These are phyloP conservation scores for Aspergillus costaricaensis DNA, from an alignment of 2,329 filamentous ascomycete species.

Conservation along the genomic window DNA sequence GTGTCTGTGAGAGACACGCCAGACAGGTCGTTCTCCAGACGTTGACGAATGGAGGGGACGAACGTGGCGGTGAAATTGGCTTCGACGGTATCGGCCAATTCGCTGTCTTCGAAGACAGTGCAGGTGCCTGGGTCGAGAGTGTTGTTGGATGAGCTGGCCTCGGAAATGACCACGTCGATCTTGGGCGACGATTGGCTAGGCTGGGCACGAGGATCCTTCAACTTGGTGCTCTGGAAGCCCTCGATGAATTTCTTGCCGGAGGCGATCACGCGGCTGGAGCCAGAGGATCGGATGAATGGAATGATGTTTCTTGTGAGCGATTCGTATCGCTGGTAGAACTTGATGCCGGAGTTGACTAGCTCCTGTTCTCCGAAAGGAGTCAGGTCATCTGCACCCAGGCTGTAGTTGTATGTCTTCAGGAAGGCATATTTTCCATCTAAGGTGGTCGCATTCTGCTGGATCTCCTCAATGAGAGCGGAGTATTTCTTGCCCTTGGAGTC, in stretches of 20 bases:
- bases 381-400: slow-evolving; percentile 68
- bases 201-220: slow-evolving; percentile 41
- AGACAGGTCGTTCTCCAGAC: slow-evolving; percentile 68
- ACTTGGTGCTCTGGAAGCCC: slow-evolving; percentile 67
- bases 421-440: slow-evolving; percentile 70
- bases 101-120: slow-evolving; percentile 66
- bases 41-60: slow-evolving; percentile 64
- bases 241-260: slow-evolving; percentile 75
- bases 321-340: slow-evolving; percentile 74
- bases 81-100: slow-evolving; percentile 49
- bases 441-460: slow-evolving; percentile 59
- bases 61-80: slow-evolving; percentile 64
- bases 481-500: slow-evolving; percentile 66
- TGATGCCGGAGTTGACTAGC: slow-evolving; percentile 72
- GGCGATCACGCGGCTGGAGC: slow-evolving; percentile 69
- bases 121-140: slow-evolving; percentile 77
- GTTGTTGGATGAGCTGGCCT: slow-evolving; percentile 71
- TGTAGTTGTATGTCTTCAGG: slow-evolving; percentile 70
- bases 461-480: slow-evolving; percentile 62
- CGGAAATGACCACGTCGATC: slow-evolving; percentile 69
- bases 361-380: slow-evolving; percentile 68
- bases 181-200: slow-evolving; percentile 52
- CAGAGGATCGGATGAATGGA: slow-evolving; percentile 73
- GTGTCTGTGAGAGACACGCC: slow-evolving; percentile 64
- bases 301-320: slow-evolving; percentile 58